Conservation (phyloP, 2,329 filamentous ascomycete genomes). For the Fusarium secorum region DNA sequence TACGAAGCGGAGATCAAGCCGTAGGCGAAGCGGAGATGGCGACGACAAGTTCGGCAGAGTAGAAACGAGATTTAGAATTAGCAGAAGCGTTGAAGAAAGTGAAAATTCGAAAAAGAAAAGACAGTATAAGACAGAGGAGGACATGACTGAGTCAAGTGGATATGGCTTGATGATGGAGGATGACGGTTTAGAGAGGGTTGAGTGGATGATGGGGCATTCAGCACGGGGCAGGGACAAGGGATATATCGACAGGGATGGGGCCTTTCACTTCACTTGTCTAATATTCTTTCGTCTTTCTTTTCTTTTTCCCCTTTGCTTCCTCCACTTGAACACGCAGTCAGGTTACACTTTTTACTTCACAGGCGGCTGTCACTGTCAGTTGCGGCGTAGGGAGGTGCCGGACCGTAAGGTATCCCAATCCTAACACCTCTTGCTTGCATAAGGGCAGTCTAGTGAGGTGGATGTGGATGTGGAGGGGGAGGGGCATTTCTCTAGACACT, state of each 20-base stretch:
- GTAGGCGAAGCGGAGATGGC: constrained; percentile 17
- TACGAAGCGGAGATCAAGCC: constrained; percentile 19
- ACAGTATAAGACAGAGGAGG: constrained; percentile 2
- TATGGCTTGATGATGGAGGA: constrained; percentile 25
- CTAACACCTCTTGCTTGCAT: constrained; percentile 5
- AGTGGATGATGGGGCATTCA: constrained; percentile 40
- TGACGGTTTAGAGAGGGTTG: constrained; percentile 25
- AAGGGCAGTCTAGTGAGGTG: neutral
- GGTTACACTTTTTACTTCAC: neutral
- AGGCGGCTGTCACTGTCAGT: constrained; percentile 33
- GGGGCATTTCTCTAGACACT: constrained; percentile 1
- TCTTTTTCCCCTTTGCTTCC: constrained; percentile 23
- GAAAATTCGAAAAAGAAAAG: neutral
- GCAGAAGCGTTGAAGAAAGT: neutral
- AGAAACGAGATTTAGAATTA: neutral
- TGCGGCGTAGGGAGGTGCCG: constrained; percentile 30
- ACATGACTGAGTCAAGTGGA: constrained; percentile 8
- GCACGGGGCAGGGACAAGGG: constrained; percentile 41
- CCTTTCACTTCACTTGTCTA: constrained; percentile 13
- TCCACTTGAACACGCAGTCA: constrained; percentile 3
- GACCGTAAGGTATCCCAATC: neutral
- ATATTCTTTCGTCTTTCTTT: constrained; percentile 30
- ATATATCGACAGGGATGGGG: constrained; percentile 21
- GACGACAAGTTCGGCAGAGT: neutral
- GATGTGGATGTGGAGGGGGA: neutral